phyloP scores from a whole-genome alignment of 2,329 filamentous ascomycete species.

The Colletotrichum coccodes region DNA sequence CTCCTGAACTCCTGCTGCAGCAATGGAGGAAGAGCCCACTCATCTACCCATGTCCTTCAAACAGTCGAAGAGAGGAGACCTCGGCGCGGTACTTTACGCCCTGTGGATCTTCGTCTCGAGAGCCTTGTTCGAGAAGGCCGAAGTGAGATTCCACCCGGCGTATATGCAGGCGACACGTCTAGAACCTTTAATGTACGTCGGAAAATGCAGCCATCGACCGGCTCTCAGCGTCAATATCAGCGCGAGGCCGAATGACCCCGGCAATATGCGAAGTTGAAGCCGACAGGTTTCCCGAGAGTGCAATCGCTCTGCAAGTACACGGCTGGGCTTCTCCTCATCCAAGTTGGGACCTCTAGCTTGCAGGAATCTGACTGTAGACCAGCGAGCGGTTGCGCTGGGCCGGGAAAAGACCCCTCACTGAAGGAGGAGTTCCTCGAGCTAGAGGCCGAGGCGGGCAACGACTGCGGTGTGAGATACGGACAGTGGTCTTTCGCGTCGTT shows the following conservation, averaged over 20 bases:
- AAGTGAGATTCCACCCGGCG: not conserved
- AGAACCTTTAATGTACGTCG: not conserved
- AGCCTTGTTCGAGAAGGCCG: not conserved
- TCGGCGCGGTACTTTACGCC: not conserved
- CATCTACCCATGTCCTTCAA: not conserved
- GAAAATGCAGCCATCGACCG: not conserved
- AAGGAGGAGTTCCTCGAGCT: conserved; percentile 13
- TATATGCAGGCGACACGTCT: not conserved
- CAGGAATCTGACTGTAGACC: not conserved
- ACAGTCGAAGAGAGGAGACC: not conserved
- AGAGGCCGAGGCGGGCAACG: conserved; percentile 3
- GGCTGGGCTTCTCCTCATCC: conserved; percentile 13
- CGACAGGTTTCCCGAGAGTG: not conserved
- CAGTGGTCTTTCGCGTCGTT: not conserved
- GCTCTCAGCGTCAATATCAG: not conserved
- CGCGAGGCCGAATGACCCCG: not conserved
- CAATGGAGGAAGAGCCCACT: too few species aligned
- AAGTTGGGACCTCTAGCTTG: not conserved
- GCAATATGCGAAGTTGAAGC: conserved; percentile 27
- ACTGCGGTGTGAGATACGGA: conserved; percentile 21
- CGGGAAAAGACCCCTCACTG: conserved; percentile 27
- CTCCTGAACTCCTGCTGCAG: not conserved
- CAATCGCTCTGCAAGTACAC: conserved; percentile 2
- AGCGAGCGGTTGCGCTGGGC: conserved; percentile 25
- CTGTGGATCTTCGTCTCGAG: not conserved